Conservation (phyloP, 768 basidiomycete genomes). For the Exsudoporus frostii region DNA sequence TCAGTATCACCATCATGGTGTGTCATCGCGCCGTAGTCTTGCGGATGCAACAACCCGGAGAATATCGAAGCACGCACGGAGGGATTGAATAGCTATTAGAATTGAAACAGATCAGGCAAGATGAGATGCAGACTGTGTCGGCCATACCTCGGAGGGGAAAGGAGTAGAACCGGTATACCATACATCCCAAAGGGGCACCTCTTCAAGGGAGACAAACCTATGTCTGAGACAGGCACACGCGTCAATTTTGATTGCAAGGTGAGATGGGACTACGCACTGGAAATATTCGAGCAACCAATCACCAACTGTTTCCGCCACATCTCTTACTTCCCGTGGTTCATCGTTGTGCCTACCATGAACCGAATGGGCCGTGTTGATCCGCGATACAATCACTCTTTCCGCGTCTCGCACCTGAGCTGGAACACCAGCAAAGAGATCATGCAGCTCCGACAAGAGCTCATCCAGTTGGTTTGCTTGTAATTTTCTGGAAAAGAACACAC, state of each 20-base stretch:
- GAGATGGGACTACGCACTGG: constrained; percentile 35
- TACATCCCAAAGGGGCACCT: constrained; percentile 57
- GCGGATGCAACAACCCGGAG: constrained; percentile 58
- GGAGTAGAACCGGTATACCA: constrained; percentile 69
- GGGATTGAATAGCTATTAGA: constrained; percentile 61
- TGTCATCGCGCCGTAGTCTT: constrained; percentile 38
- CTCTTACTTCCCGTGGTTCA: constrained; percentile 15
- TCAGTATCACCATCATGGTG: constrained; percentile 16
- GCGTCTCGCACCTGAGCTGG: constrained; percentile 30
- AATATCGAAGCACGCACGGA: constrained; percentile 60
- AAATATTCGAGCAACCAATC: constrained; percentile 53
- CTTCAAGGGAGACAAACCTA: constrained; percentile 46
- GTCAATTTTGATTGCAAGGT: not conserved
- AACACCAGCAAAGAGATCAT: constrained; percentile 36
- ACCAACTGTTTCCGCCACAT: constrained; percentile 33
- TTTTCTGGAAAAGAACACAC: constrained; percentile 34
- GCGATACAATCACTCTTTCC: constrained; percentile 35
- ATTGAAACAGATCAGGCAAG: not conserved
- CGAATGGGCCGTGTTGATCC: constrained; percentile 19
- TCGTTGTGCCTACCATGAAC: constrained; percentile 15
- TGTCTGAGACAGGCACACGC: constrained; percentile 31
- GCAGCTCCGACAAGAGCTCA: constrained; percentile 40
- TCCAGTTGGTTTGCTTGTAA: constrained; percentile 34
- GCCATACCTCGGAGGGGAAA: constrained; percentile 63
- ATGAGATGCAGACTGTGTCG: not conserved